Base-by-base conservation (phyloP, 106 monocot genomes). In the Dioscorea alata region DNA sequence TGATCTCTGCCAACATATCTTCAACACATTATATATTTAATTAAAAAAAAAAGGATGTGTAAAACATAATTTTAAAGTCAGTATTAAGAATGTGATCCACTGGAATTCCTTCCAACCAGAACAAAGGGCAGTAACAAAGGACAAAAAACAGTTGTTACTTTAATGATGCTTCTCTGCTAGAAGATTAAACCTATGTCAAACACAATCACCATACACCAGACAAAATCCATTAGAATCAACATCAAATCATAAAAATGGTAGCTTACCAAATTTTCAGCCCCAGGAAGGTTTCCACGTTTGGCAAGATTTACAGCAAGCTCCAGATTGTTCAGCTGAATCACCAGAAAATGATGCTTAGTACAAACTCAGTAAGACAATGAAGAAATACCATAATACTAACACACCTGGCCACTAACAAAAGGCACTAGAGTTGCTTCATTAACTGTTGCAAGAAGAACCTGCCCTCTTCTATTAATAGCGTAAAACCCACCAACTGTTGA, bases 221-320 rank as follows among this genome's bases (percentile, higher is more conserved):
- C 10, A 42, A 42, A 42, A 42, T 42, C 42, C 42, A 42, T 3
- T 8, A 42, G 42, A 42, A 77, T 90, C 90, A 57, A 94, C 90
- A 80, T 90, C 88, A 6, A 90, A 68, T 22, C 86, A 80, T 90
- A 87, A 72, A 90, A 87, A 65, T 90, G 87, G 16, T 75, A 32
- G 49, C 33, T 82, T 82, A 96, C 96, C 84, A 97, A 69, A 83
- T 97, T 97, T 71, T 97, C 96, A 57, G 96, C 96, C 18, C 96
- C 96, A 15, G 96, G 96, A 74, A 97, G 92, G 71, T 97, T 97
- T 71, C 89, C 96, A 79, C 92, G 74, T 75, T 87, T 97, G 14
- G 96, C 96, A 70, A 97, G 86, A 76, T 89, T 97, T 25, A 97
- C 96, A 74, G 96, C 96, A 34, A 97, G 87, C 76, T 97, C 96